These are phyloP conservation scores for Lactifluus echinatus DNA, from an alignment of 768 basidiomycete genomes.

Conservation along the genomic window DNA sequence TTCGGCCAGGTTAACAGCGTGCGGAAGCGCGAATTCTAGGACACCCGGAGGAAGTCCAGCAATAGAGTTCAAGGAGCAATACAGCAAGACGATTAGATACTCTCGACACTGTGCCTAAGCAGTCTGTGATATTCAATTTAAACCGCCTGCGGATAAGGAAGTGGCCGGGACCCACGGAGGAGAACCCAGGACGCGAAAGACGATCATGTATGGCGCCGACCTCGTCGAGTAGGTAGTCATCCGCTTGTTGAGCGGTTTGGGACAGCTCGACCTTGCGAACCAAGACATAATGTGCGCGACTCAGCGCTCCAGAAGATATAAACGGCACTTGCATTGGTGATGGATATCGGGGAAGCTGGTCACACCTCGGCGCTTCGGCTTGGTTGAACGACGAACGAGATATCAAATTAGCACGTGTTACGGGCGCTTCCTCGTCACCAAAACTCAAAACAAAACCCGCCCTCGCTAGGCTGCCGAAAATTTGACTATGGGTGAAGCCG, in stretches of 20 bases:
- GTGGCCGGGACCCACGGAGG: slow-evolving; percentile 39
- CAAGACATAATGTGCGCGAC: slow-evolving; percentile 64
- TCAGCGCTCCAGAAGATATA: slow-evolving; percentile 68
- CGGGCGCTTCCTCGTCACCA: neutral
- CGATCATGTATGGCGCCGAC: slow-evolving; percentile 47
- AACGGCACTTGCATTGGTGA: slow-evolving; percentile 66
- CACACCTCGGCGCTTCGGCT: too few relatives aligned
- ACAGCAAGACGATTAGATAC: slow-evolving; percentile 57
- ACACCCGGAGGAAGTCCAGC: slow-evolving; percentile 34
- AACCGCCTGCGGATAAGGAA: neutral
- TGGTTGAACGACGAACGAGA: too few relatives aligned
- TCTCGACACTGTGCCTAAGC: slow-evolving; percentile 57
- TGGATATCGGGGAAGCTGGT: too few relatives aligned
- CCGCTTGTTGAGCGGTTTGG: slow-evolving; percentile 45
- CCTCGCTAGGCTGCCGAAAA: neutral
- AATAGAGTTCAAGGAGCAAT: slow-evolving; percentile 50
- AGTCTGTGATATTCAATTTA: neutral
- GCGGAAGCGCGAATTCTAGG: slow-evolving; percentile 63
- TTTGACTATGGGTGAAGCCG: slow-evolving; percentile 5
- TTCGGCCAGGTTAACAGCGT: slow-evolving; percentile 72
- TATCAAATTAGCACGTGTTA: neutral
- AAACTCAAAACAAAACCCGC: neutral
- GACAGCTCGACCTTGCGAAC: slow-evolving; percentile 67
- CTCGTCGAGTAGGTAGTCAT: slow-evolving; percentile 52
- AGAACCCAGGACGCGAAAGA: slow-evolving; percentile 41